Percentiles rank a stretch among this genome's conserved stretches.
Evolutionary conservation across 2,329 filamentous ascomycete genomes (phyloP).

Genomic region (Trichophyton schoenleinii): DNA sequence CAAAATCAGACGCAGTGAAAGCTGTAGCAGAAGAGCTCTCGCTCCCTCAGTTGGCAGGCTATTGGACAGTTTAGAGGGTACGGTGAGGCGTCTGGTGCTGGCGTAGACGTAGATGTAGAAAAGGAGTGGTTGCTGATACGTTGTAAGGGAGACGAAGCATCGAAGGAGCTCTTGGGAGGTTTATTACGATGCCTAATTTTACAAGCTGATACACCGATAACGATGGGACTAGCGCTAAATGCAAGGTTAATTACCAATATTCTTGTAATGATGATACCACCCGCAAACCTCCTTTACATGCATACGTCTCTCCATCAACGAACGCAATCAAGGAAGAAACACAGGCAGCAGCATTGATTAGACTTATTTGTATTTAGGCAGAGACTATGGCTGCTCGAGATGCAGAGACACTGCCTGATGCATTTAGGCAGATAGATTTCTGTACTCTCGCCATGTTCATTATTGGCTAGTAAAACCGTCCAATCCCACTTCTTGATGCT

Average conservation of each 20-base stretch:
- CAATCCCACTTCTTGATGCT: neutral
- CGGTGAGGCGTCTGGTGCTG: neutral
- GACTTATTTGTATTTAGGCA: neutral
- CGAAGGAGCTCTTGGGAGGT: neutral
- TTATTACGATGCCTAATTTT: neutral
- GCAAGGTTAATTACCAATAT: neutral
- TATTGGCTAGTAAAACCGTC: conserved; percentile 35
- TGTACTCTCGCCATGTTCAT: conserved; percentile 53
- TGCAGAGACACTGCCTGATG: neutral
- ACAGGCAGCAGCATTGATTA: neutral
- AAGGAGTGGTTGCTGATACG: neutral
- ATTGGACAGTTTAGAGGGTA: neutral
- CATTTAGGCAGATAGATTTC: conserved; percentile 36
- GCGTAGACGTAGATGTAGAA: neutral
- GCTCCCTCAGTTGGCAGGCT: neutral
- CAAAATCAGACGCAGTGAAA: neutral
- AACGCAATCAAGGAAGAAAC: neutral
- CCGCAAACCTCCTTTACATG: neutral
- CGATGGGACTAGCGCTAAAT: neutral
- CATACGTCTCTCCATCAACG: neutral
- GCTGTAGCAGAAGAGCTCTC: neutral
- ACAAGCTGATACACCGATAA: neutral
- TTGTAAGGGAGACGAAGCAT: neutral
- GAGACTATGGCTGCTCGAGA: neutral
- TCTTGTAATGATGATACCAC: neutral